These are phyloP conservation scores for Citrullus amarus DNA, from an alignment of 306 rosid species.

Conservation along the genomic window DNA sequence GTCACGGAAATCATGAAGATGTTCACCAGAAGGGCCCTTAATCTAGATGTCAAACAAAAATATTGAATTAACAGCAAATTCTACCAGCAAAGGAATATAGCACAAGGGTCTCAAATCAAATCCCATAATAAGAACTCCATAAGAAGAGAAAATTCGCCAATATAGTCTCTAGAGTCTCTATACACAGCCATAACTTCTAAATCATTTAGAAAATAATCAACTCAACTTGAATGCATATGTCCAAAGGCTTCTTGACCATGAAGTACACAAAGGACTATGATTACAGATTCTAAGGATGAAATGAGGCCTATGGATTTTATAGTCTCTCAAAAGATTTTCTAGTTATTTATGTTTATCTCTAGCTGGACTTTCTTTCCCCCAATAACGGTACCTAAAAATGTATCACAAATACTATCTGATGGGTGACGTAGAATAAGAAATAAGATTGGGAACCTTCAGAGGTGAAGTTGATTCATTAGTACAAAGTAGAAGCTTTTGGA, in stretches of 20 bases:
- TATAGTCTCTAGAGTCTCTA: background rate
- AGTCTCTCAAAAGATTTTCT: background rate
- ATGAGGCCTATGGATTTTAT: background rate
- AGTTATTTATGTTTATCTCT: background rate
- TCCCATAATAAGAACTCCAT: background rate
- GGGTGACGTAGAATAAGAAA: background rate
- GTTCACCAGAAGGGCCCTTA: conserved; percentile 78
- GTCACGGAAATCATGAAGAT: conserved; percentile 44
- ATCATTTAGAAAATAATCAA: background rate
- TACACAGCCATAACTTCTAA: background rate
- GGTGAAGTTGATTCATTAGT: background rate
- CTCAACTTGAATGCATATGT: background rate
- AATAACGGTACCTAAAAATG: background rate
- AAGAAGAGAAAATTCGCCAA: too few species aligned
- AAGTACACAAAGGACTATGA: background rate
- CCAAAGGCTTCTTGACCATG: background rate
- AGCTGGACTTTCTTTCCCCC: background rate
- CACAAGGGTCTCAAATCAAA: background rate
- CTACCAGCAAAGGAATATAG: background rate
- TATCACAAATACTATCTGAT: background rate
- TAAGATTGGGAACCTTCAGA: background rate
- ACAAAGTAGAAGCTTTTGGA: background rate
- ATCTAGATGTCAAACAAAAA: conserved; percentile 32
- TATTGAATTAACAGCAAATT: background rate
- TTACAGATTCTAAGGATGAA: background rate